Percentiles rank a stretch among this genome's conserved stretches.
These are phyloP conservation scores for Pseudocercospora musae DNA, from an alignment of 2,329 filamentous ascomycete species.

Conservation along the genomic window DNA sequence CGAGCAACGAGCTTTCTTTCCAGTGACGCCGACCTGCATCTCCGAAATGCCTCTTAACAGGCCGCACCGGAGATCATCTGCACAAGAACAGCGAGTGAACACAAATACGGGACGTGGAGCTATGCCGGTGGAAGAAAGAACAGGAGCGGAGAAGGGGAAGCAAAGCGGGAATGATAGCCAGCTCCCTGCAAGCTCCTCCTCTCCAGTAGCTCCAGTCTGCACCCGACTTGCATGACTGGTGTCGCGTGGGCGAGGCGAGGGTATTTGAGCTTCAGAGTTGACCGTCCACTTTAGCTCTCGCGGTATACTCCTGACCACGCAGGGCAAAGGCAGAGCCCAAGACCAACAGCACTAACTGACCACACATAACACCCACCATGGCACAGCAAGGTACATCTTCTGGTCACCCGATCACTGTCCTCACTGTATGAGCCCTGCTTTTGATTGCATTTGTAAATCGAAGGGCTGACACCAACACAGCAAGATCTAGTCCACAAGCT, in stretches of 20 bases:
- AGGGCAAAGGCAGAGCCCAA: not conserved
- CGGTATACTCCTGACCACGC: not conserved
- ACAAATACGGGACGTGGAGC: not conserved
- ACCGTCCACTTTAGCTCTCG: not conserved
- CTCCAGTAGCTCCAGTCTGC: conserved; percentile 9
- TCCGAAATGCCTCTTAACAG: not conserved
- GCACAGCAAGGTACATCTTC: conserved; percentile 22
- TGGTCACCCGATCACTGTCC: conserved; percentile 23
- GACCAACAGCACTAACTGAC: not conserved
- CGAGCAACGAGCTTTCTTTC: not conserved
- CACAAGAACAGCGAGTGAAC: not conserved
- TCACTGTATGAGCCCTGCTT: conserved; percentile 15
- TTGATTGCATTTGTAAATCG: not conserved
- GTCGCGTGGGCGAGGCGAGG: not conserved
- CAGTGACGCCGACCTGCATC: not conserved
- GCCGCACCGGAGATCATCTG: not conserved
- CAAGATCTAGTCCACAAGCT: conserved; percentile 65
- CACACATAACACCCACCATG: conserved; percentile 8
- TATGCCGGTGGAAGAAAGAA: not conserved
- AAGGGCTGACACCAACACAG: conserved; percentile 40
- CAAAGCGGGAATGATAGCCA: conserved; percentile 7
- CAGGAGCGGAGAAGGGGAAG: not conserved
- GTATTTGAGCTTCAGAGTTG: not conserved
- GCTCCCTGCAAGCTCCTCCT: conserved; percentile 12
- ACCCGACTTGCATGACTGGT: conserved; percentile 11